Conservation (phyloP, 257 asterid genomes). For the Solanum gandarillasii region DNA sequence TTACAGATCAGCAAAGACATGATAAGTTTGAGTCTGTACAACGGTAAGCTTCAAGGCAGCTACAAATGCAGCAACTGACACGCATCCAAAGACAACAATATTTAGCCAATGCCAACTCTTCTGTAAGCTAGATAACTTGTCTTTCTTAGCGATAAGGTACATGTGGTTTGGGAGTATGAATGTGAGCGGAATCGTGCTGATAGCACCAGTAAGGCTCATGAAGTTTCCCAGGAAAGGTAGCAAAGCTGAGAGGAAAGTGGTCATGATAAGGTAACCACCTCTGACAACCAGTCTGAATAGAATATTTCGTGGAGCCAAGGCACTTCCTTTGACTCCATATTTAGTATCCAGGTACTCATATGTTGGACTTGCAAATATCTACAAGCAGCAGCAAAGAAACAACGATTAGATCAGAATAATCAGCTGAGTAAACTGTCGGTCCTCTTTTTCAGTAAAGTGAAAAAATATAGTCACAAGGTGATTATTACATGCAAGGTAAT, state of each 20-base stretch:
- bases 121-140: constrained; percentile 35
- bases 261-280: constrained; percentile 67
- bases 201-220: constrained; percentile 97
- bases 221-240: constrained; percentile 93
- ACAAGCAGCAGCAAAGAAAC: constrained; percentile 1
- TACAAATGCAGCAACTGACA: constrained; percentile 56
- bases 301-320: constrained; percentile 53
- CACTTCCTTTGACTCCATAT: constrained; percentile 57
- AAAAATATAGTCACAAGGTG: neutral
- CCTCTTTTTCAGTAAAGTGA: neutral
- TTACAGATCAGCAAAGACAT: constrained; percentile 72
- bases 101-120: constrained; percentile 93
- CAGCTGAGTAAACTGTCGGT: neutral
- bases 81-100: constrained; percentile 40
- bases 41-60: constrained; percentile 69
- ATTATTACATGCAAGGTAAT: constrained; percentile 54
- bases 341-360: constrained; percentile 86
- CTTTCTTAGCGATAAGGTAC: constrained; percentile 68
- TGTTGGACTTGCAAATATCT: constrained; percentile 98
- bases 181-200: constrained; percentile 89
- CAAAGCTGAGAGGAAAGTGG: constrained; percentile 69
- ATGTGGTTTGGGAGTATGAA: constrained; percentile 97
- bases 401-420: neutral
- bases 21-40: constrained; percentile 51
- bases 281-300: constrained; percentile 61